These are phyloP conservation scores for Penicillium parvum DNA, from an alignment of 495 filamentous ascomycete genomes.

Conservation along the genomic window DNA sequence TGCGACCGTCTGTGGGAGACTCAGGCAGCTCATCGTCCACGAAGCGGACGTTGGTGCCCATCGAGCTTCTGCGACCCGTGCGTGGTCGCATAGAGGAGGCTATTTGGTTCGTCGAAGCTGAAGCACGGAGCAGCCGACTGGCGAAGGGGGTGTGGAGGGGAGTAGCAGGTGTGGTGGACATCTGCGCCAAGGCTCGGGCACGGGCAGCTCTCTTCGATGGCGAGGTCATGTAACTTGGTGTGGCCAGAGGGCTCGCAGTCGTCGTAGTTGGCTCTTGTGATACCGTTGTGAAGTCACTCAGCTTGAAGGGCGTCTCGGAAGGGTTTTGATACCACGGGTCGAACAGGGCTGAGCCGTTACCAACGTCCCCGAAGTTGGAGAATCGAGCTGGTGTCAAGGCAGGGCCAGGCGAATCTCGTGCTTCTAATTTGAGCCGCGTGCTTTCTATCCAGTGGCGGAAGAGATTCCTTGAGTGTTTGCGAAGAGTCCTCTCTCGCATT, in stretches of 20 bases:
- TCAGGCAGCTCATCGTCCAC: slow-evolving; percentile 41
- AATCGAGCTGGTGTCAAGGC: slow-evolving; percentile 29
- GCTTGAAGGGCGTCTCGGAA: slow-evolving; percentile 47
- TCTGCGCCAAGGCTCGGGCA: slow-evolving; percentile 46
- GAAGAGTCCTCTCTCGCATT: slow-evolving; percentile 52
- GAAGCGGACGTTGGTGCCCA: slow-evolving; percentile 42
- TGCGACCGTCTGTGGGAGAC: slow-evolving; percentile 40
- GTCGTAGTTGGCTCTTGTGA: slow-evolving; percentile 27
- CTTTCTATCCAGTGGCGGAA: slow-evolving; percentile 57
- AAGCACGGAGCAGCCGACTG: slow-evolving; percentile 39
- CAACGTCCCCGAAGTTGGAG: slow-evolving; percentile 23
- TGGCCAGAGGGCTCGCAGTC: slow-evolving; percentile 42
- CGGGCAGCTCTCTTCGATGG: slow-evolving; percentile 55
- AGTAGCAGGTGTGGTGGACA: slow-evolving; percentile 51
- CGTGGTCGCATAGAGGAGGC: slow-evolving; percentile 28
- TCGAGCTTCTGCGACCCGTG: slow-evolving; percentile 30
- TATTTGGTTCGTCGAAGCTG: slow-evolving; percentile 18
- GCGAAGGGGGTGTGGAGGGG: slow-evolving; percentile 45
- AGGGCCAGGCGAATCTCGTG: slow-evolving; percentile 35
- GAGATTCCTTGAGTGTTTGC: slow-evolving; percentile 51
- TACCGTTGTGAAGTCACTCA: slow-evolving; percentile 37
- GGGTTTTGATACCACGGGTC: slow-evolving; percentile 37
- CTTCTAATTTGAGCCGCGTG: slow-evolving; percentile 35
- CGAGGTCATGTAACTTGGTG: slow-evolving; percentile 52
- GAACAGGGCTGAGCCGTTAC: slow-evolving; percentile 35